Base-by-base conservation (phyloP, 2,329 filamentous ascomycete genomes). In the Pseudocercospora pini-densiflorae region DNA sequence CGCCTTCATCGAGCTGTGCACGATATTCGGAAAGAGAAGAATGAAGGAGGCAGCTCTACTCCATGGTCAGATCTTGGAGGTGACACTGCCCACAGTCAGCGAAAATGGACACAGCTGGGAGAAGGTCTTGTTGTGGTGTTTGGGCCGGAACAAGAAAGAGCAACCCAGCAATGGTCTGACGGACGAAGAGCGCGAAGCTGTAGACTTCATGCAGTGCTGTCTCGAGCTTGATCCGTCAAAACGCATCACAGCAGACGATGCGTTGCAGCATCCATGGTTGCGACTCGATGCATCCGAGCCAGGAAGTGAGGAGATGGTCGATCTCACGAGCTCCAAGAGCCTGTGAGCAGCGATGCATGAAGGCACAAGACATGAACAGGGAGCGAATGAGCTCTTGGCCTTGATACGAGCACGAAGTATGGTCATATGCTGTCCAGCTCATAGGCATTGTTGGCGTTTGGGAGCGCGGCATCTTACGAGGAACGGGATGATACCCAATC, bases 81-180 rank as follows among this genome's bases (percentile, higher is more conserved):
- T 92, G 0, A 97, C 88, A 66, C 93, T 99, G 64, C 94, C 94
- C 0, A 97, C 92, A 1, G 91, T 99, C 72, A 92, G 92, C 51
- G 89, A 91, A 71, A 87, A 89, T 51, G 95, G 95, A 0, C 97
- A 97, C 78, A 89, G 88, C 5, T 89, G 97, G 73, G 93, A 97
- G 79, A 95, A 97, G 81, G 95, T 99, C 72, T 90, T 99, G 69
- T 84, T 97, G 58, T 99, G 95, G 95, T 95, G 93, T 75, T 97
- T 93, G 27, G 92, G 91, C 67, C 88, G 88, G 23, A 85, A 86
- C 67, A 85, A 85, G 62, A 84, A 86, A 70, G 83, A 77, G 75
- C 80, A 71, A 16, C 40, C 40, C 76, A 82, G 81, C 59, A 83
- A 81, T 58, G 80, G 86, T 80, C 78, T 95, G 45, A 86, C 83